Percentiles rank a stretch among this genome's conserved stretches.
phyloP scores from a whole-genome alignment of 179 eudicot genomes.

The Sideroxylon spinosum region DNA sequence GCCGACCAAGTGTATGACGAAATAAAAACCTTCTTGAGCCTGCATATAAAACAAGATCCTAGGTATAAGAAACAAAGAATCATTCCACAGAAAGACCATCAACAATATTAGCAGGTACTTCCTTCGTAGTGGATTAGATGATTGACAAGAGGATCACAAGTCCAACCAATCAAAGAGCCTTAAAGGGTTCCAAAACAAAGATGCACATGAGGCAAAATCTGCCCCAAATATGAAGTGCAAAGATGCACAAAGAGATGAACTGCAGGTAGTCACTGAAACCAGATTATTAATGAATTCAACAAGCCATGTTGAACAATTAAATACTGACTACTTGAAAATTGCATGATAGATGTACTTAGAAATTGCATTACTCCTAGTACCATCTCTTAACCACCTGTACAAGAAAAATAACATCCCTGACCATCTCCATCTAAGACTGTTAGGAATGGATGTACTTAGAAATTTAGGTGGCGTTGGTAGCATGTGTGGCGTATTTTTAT shows the following conservation, averaged over 20 bases:
- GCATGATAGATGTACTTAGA: too few species aligned
- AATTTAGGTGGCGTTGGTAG: too few species aligned
- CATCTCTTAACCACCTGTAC: too few species aligned
- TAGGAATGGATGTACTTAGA: too few species aligned
- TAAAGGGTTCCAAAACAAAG: slow-evolving; percentile 2
- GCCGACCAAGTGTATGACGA: slow-evolving; percentile 81
- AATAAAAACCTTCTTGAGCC: slow-evolving; percentile 88
- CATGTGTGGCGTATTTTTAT: too few species aligned
- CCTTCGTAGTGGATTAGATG: not conserved
- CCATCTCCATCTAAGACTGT: too few species aligned
- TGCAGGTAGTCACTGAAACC: not conserved
- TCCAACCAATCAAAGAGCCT: not conserved
- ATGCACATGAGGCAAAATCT: not conserved
- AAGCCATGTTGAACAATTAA: not conserved
- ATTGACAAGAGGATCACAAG: slow-evolving; percentile 1
- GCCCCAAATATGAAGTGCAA: not conserved
- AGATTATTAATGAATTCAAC: slow-evolving; percentile 1
- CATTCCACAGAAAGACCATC: not conserved
- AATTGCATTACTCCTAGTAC: not conserved
- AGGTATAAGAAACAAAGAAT: slow-evolving; percentile 5
- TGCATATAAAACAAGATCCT: slow-evolving; percentile 29
- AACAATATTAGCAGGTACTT: not conserved
- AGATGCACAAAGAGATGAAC: not conserved
- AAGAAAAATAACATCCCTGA: too few species aligned
- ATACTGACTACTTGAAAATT: not conserved